A percentile compares a stretch with the other conserved stretches of the same genome.
Evolutionary conservation across 257 asterid genomes (phyloP).

Genomic region (Echium plantagineum): DNA sequence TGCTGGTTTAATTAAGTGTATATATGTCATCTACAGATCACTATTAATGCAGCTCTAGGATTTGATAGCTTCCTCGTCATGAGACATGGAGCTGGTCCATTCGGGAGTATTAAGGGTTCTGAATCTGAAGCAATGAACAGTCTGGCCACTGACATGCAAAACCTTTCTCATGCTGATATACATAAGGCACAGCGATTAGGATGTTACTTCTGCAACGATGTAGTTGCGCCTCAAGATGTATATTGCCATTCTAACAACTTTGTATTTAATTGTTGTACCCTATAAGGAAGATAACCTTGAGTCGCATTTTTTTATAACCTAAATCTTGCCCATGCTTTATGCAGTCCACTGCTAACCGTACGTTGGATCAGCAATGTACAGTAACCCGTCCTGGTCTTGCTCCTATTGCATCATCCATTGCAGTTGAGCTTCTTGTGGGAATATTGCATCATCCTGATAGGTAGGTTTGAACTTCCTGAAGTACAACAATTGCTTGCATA

Average conservation of each 20-base stretch:
- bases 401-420: conserved; percentile 94
- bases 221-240: conserved; percentile 95
- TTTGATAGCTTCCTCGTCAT: conserved; percentile 93
- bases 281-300: neutral
- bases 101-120: conserved; percentile 21
- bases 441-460: conserved; percentile 83
- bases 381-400: conserved; percentile 99
- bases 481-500: neutral
- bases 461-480: conserved; percentile 24
- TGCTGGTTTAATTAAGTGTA: conserved; percentile 2
- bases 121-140: conserved; percentile 22
- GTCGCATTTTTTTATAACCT: neutral
- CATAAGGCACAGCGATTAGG: conserved; percentile 50
- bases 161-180: conserved; percentile 24
- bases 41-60: conserved; percentile 89
- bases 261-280: neutral
- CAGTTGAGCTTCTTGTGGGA: conserved; percentile 85
- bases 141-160: conserved; percentile 29
- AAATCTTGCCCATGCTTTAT: conserved; percentile 9
- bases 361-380: conserved; percentile 96
- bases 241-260: neutral
- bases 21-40: conserved; percentile 36
- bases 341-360: conserved; percentile 89
- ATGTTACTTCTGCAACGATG: conserved; percentile 93
- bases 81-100: conserved; percentile 96